phyloP scores from a whole-genome alignment of 2,329 filamentous ascomycete genomes.

The Cladosporium sphaerospermum region DNA sequence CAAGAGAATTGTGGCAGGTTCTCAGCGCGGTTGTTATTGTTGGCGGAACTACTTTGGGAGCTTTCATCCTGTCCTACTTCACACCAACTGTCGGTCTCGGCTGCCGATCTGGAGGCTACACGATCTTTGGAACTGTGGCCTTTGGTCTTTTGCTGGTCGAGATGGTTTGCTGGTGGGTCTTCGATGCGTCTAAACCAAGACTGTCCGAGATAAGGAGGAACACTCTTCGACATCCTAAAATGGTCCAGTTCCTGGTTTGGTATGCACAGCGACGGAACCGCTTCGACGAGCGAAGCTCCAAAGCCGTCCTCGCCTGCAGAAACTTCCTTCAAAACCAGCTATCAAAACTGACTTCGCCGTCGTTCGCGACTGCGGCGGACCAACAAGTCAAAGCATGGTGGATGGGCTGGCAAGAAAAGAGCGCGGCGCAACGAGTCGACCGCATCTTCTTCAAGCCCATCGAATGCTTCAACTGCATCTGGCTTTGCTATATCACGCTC shows the following conservation, averaged over 20 bases:
- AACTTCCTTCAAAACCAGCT: background rate
- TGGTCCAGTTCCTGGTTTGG: background rate
- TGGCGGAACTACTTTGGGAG: constrained; percentile 30
- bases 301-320: background rate
- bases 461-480: constrained; percentile 33
- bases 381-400: background rate
- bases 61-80: constrained; percentile 38
- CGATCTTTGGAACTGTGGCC: constrained; percentile 34
- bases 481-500: constrained; percentile 34
- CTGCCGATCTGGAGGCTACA: constrained; percentile 36
- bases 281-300: background rate
- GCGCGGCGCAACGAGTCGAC: constrained; percentile 15
- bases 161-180: constrained; percentile 32
- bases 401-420: constrained; percentile 1
- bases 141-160: constrained; percentile 34
- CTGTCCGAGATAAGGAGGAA: background rate
- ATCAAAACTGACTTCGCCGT: background rate
- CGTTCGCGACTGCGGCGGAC: background rate
- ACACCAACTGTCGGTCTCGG: constrained; percentile 43
- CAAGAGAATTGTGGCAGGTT: constrained; percentile 41
- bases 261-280: background rate
- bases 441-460: constrained; percentile 28
- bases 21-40: constrained; percentile 33
- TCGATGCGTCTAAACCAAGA: constrained; percentile 14
- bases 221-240: background rate